Conservation (phyloP, 208 protist species). For the Blechomonas ayalai region DNA sequence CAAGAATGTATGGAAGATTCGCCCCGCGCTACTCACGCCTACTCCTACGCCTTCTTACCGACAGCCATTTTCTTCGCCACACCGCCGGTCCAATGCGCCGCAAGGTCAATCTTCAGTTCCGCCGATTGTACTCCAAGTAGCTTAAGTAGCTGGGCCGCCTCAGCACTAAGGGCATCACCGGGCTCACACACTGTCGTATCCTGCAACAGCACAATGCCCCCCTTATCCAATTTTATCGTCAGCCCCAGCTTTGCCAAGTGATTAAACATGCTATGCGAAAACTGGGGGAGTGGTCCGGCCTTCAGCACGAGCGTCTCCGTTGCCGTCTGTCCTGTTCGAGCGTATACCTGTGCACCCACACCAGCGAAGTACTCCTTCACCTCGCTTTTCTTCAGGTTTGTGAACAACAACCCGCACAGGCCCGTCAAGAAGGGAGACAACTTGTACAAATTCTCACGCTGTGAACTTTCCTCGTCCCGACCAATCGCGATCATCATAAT, state of each 20-base stretch:
- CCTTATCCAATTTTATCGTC: constrained; percentile 85
- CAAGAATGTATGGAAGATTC: too few species aligned
- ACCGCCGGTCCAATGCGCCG: constrained; percentile 82
- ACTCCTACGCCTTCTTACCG: constrained; percentile 7
- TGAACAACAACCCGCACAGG: constrained; percentile 90
- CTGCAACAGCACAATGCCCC: constrained; percentile 83
- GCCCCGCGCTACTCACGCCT: too few species aligned
- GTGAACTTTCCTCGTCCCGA: constrained; percentile 65
- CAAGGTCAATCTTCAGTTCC: constrained; percentile 80
- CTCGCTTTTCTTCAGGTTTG: constrained; percentile 80
- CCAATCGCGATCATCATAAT: constrained; percentile 92
- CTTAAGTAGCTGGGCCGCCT: constrained; percentile 87
- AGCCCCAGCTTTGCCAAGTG: constrained; percentile 89
- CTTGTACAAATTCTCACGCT: constrained; percentile 83
- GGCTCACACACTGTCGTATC: constrained; percentile 87
- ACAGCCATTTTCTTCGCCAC: constrained; percentile 64
- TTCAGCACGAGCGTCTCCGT: constrained; percentile 64
- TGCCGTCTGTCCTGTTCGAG: constrained; percentile 71
- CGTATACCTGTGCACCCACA: constrained; percentile 77
- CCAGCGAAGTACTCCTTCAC: constrained; percentile 88
- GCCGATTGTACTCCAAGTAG: constrained; percentile 78
- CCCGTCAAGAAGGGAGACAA: constrained; percentile 78
- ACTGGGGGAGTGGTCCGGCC: constrained; percentile 74
- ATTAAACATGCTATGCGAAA: constrained; percentile 91
- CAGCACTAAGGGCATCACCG: constrained; percentile 84